These are phyloP conservation scores for Hypoxylon lenormandii DNA, from an alignment of 495 filamentous ascomycete species.

Conservation along the genomic window DNA sequence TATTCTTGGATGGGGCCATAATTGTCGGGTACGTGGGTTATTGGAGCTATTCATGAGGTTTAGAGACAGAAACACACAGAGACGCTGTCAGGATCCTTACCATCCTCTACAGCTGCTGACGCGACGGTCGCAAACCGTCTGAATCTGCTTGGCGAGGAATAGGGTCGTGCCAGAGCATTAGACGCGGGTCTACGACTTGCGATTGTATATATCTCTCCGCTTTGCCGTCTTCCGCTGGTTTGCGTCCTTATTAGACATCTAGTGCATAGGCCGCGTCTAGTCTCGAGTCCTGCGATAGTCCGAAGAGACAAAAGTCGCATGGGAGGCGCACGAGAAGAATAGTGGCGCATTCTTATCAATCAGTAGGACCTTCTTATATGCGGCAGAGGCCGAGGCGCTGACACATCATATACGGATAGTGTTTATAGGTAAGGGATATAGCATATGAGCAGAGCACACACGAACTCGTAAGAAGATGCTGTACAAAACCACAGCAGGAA, in stretches of 20 bases:
- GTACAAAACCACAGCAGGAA: conserved; percentile 1
- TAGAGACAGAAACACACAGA: conserved; percentile 15
- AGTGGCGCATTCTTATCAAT: conserved; percentile 33
- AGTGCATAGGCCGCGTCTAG: conserved; percentile 36
- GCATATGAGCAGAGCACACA: neutral
- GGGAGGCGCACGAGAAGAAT: conserved; percentile 30
- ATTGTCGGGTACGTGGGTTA: conserved; percentile 35
- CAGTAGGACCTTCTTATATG: conserved; percentile 16
- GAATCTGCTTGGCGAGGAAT: conserved; percentile 37
- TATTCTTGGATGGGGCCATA: conserved; percentile 88
- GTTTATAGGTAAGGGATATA: conserved; percentile 14
- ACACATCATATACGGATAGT: conserved; percentile 31
- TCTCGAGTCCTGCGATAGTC: conserved; percentile 32
- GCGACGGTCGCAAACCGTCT: conserved; percentile 52
- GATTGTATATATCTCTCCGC: conserved; percentile 4
- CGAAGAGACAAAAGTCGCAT: conserved; percentile 30
- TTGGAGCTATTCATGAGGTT: conserved; percentile 21
- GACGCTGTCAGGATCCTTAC: conserved; percentile 28
- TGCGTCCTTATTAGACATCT: conserved; percentile 31
- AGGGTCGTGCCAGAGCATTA: conserved; percentile 19
- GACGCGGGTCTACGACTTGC: conserved; percentile 27
- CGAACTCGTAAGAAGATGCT: neutral
- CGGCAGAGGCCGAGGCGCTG: conserved; percentile 1
- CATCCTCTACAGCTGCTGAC: conserved; percentile 48
- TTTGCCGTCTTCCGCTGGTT: conserved; percentile 31